Conservation (phyloP, 441 rosid species). For the Biscutella laevigata region DNA sequence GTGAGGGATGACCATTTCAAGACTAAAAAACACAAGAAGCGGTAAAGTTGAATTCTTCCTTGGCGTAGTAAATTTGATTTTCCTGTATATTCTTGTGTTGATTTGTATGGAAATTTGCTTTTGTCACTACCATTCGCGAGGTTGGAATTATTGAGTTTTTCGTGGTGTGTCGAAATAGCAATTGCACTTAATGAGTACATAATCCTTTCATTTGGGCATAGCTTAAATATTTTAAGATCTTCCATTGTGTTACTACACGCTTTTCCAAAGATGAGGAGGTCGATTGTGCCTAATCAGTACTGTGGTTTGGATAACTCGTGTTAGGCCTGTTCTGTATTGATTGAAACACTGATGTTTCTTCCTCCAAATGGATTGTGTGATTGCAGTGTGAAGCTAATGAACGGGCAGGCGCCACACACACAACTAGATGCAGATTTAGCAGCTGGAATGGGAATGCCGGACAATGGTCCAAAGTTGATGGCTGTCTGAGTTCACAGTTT, state of each 20-base stretch:
- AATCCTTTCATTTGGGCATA: too few species aligned
- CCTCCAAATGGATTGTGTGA: not conserved
- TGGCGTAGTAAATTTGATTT: not conserved
- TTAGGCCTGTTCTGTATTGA: not conserved
- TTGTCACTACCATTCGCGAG: too few species aligned
- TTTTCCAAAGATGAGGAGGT: too few species aligned
- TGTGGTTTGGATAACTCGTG: not conserved
- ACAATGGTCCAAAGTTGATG: constrained; percentile 86
- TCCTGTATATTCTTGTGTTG: not conserved
- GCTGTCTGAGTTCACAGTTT: constrained; percentile 34
- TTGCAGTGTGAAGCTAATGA: constrained; percentile 69
- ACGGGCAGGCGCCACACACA: constrained; percentile 76
- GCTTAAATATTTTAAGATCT: too few species aligned
- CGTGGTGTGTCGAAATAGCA: too few species aligned
- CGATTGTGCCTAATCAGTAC: not conserved
- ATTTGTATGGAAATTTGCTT: not conserved
- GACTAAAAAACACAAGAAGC: constrained; percentile 85
- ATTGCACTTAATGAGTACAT: too few species aligned
- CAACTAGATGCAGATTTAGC: constrained; percentile 95
- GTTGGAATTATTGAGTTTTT: too few species aligned
- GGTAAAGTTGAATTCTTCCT: constrained; percentile 33
- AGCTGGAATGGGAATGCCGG: constrained; percentile 95
- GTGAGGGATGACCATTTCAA: constrained; percentile 81
- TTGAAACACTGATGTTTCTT: not conserved
- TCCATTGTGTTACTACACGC: too few species aligned